Evolutionary conservation across 2,329 filamentous ascomycete genomes (phyloP).

Genomic region (Penicillium sp.): DNA sequence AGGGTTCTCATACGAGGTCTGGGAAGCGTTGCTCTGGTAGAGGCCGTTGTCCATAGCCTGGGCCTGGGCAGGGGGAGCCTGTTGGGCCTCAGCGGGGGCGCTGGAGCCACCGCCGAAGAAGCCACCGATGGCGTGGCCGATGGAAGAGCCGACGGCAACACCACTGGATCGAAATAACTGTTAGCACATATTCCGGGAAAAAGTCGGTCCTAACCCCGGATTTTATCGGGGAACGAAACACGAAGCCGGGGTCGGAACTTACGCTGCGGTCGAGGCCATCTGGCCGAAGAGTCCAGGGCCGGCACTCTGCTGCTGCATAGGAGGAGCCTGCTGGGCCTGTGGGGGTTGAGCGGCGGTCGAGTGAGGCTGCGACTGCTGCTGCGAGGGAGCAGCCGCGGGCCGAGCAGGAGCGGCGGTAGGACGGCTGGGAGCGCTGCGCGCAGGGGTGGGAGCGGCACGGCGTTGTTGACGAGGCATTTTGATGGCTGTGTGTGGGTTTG

Average conservation of each 20-base stretch:
- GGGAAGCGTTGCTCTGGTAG: slow-evolving; percentile 51
- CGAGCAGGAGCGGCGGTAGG: slow-evolving; percentile 62
- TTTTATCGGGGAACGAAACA: slow-evolving; percentile 8
- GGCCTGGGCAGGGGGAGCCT: slow-evolving; percentile 52
- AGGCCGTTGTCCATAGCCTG: slow-evolving; percentile 51
- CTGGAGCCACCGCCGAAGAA: slow-evolving; percentile 74
- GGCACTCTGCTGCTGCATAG: slow-evolving; percentile 51
- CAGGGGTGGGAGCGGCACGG: slow-evolving; percentile 53
- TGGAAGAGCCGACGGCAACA: slow-evolving; percentile 91
- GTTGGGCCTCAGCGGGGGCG: slow-evolving; percentile 55
- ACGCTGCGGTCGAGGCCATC: slow-evolving; percentile 98
- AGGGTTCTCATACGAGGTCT: slow-evolving; percentile 47
- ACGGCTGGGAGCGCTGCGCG: slow-evolving; percentile 61
- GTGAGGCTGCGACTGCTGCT: slow-evolving; percentile 67
- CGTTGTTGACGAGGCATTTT: slow-evolving; percentile 78
- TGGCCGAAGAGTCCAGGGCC: slow-evolving; percentile 89
- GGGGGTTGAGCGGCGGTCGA: slow-evolving; percentile 60
- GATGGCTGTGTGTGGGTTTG: slow-evolving; percentile 19
- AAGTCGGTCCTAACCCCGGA: slow-evolving; percentile 4
- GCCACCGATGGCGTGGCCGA: slow-evolving; percentile 91
- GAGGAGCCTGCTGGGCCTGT: slow-evolving; percentile 49
- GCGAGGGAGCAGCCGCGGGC: slow-evolving; percentile 52
- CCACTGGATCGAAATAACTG: slow-evolving; percentile 58
- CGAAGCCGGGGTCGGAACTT: slow-evolving; percentile 48
- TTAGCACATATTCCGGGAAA: slow-evolving; percentile 9